Evolutionary conservation across 306 rosid genomes (phyloP), one percentile per base, ranked within the genome.

Genomic region (Cucurbita maxima): DNA sequence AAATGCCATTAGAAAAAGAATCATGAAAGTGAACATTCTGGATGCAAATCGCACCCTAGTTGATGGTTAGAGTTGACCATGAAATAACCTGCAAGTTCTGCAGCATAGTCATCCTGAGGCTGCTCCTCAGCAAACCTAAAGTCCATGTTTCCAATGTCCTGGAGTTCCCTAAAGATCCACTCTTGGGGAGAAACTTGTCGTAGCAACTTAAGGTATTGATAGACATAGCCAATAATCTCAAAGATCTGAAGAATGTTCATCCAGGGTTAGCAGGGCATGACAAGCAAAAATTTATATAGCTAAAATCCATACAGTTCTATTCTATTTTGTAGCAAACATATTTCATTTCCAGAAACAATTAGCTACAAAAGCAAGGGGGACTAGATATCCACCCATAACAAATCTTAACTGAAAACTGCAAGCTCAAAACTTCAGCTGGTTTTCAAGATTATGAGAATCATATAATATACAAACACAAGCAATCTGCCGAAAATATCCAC

Each of bases 51-150:
- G 34, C 34, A 30, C 34, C 34, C 34, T 30, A 30, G 34, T 30
- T 30, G 3, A 30, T 30, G 34, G 34, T 30, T n/a, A 5, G 18
- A 66, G 40, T 66, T 43, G 38, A 66, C 55, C 44, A 44, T 1
- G 14, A 20, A 45, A 45, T 67, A 80, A 90, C 97, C 98, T 87
- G 98, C 83, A 75, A 94, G 98, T 78, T 89, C 95, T 36, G 95
- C 89, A 79, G 98, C 97, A 82, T 90, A 94, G 82, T 94, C 99
- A 84, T 94, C 99, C 79, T 86, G 96, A 53, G 96, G 99, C 60
- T 90, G 91, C 86, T 94, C 99, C 86, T 91, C 99, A 8, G 86
- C 97, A 80, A 90, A 94, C 86, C 87, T 86, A 82, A 90, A 94
- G 59, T 89, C 97, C 96, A 94, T 94, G 84, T 89, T 94, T 67